phyloP scores from a whole-genome alignment of 768 basidiomycete genomes.

The Kondoa malvinella region DNA sequence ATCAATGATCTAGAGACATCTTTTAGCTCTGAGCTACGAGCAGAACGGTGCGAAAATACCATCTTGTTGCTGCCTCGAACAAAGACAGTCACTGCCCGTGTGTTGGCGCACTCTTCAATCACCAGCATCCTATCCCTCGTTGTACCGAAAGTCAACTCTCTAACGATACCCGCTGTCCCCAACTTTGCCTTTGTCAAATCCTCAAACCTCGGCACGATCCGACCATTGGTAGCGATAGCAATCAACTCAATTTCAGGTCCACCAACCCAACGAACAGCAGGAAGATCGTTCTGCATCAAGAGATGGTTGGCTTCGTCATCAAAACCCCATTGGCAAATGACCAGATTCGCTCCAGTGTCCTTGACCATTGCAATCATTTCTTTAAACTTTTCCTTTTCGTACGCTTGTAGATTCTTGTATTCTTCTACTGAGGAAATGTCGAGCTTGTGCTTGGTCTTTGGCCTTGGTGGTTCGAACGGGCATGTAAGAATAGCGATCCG shows the following conservation, averaged over 20 bases:
- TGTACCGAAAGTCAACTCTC: constrained; percentile 89
- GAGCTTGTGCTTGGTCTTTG: constrained; percentile 97
- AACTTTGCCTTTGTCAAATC: constrained; percentile 81
- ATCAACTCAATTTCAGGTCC: constrained; percentile 99
- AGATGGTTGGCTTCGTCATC: constrained; percentile 98
- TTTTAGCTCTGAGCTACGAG: no score
- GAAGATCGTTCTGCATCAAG: constrained; percentile 92
- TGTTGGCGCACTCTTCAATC: constrained; percentile 96
- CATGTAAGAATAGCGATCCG: constrained; percentile 92
- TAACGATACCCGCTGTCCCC: constrained; percentile 79
- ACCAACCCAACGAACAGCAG: constrained; percentile 96
- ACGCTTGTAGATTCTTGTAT: constrained; percentile 81
- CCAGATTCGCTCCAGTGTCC: constrained; percentile 89
- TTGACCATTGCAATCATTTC: constrained; percentile 96
- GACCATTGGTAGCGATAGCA: constrained; percentile 92
- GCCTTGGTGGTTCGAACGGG: constrained; percentile 95
- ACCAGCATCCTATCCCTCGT: constrained; percentile 99
- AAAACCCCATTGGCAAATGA: constrained; percentile 99
- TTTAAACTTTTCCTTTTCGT: constrained; percentile 88
- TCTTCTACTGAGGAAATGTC: constrained; percentile 95
- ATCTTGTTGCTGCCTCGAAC: constrained; percentile 98
- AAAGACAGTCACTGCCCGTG: constrained; percentile 88
- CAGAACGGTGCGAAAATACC: constrained; percentile 37
- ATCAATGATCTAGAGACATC: constrained; percentile 79
- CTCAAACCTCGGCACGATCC: constrained; percentile 95